Evolutionary conservation across 192 early-diverging fungal species (phyloP).

Genomic region (Radiomyces spectabilis): DNA sequence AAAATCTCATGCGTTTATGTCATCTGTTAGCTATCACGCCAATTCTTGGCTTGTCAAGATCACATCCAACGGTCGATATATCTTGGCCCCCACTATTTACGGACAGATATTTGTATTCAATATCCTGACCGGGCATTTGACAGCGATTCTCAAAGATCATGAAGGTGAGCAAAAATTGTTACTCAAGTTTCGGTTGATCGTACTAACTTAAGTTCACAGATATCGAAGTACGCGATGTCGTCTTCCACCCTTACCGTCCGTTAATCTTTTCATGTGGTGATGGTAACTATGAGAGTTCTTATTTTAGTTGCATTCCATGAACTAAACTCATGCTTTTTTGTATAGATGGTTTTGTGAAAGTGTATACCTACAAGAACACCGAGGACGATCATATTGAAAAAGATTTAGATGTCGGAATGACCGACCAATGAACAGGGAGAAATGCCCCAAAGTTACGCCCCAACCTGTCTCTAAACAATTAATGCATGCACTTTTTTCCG

Average conservation of each 20-base stretch:
- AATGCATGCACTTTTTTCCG: too few relatives aligned
- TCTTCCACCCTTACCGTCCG: conserved; percentile 82
- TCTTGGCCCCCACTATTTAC: conserved; percentile 81
- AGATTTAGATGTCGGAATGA: not conserved
- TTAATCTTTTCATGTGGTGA: conserved; percentile 82
- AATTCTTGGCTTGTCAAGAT: conserved; percentile 95
- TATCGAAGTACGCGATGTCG: conserved; percentile 86
- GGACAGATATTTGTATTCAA: conserved; percentile 86
- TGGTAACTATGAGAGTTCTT: conserved; percentile 36
- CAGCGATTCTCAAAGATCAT: conserved; percentile 77
- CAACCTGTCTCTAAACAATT: too few relatives aligned
- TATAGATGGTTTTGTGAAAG: conserved; percentile 61
- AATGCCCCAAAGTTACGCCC: too few relatives aligned
- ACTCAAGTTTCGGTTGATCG: too few relatives aligned
- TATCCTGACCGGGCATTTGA: conserved; percentile 67
- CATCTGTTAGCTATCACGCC: conserved; percentile 54
- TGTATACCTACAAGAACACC: conserved; percentile 41
- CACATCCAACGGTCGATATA: conserved; percentile 77
- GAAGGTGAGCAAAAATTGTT: conserved; percentile 47
- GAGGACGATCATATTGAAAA: not conserved
- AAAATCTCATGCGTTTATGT: not conserved
- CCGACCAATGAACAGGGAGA: too few relatives aligned
- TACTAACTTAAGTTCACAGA: conserved; percentile 37
- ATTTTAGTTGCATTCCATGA: not conserved
- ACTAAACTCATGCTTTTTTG: not conserved